phyloP scores from a whole-genome alignment of 1,284 basidiomycete genomes.

The Heliocybe sulcata region DNA sequence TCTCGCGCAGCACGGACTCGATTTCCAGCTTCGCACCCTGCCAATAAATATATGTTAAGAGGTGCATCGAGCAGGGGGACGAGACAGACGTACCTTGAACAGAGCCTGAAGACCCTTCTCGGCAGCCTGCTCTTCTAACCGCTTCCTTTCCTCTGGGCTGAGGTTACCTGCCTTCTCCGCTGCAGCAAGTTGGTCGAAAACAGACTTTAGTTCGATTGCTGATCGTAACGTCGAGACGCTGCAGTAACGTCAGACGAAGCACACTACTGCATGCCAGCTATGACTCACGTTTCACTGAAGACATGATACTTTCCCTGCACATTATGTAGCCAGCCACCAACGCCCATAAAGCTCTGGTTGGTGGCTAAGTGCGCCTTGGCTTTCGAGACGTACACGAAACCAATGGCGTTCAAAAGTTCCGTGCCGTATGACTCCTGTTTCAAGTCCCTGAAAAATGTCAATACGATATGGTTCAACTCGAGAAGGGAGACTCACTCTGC shows the following conservation, averaged over 20 bases:
- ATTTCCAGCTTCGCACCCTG: slow-evolving; percentile 94
- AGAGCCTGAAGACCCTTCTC: slow-evolving; percentile 92
- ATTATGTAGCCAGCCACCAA: slow-evolving; percentile 91
- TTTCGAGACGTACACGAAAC: slow-evolving; percentile 84
- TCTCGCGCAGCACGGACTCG: slow-evolving; percentile 90
- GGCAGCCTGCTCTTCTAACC: slow-evolving; percentile 93
- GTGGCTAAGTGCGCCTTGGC: slow-evolving; percentile 78
- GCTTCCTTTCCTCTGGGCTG: slow-evolving; percentile 79
- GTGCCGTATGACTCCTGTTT: slow-evolving; percentile 90
- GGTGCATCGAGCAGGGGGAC: neutral
- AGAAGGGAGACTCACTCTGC: slow-evolving; percentile 56
- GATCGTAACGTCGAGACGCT: slow-evolving; percentile 86
- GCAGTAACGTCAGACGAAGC: slow-evolving; percentile 3
- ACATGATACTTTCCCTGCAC: slow-evolving; percentile 92
- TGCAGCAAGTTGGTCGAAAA: slow-evolving; percentile 93
- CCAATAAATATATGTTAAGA: neutral
- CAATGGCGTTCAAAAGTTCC: slow-evolving; percentile 88
- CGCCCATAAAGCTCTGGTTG: slow-evolving; percentile 71
- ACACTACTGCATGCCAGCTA: neutral
- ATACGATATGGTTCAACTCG: neutral
- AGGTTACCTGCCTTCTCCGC: slow-evolving; percentile 87
- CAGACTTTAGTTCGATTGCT: slow-evolving; percentile 88
- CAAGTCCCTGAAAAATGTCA: slow-evolving; percentile 50
- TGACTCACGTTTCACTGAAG: slow-evolving; percentile 82
- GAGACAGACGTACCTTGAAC: slow-evolving; percentile 62